Evolutionary conservation across 1,284 basidiomycete genomes (phyloP), one percentile per base, ranked within the genome.

Genomic region (Rhodotorula sp.): DNA sequence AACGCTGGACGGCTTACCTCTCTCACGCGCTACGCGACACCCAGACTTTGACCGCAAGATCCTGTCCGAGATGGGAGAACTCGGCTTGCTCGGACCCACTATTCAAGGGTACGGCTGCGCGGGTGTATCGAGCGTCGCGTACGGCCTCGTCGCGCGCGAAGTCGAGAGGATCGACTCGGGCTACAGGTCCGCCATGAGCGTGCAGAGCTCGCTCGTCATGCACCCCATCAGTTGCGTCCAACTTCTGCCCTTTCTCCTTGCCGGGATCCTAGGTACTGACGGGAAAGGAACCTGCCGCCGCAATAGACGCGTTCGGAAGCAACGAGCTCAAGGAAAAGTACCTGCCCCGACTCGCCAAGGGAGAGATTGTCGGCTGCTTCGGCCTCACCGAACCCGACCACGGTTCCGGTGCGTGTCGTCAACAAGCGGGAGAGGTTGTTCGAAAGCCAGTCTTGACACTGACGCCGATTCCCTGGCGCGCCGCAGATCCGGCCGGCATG

Each of bases 171-270:
- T 99, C 53, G 95, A 99, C 81, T 96, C 93, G 1, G 95, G 95
- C 5, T 98, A 96, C 80, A 89, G 95, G 48, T 94, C 91, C 8
- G 95, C 89, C n/a, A 90, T 95, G 80, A 95, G 91, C 42, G 95
- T 99, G 1, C 95, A 99, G 80, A 93, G 91, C 0, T 95, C 93
- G 8, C 85, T 99, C 46, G 93, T 95, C n/a, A 99, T 99, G 95
- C 92, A 95, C 79, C 93, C 95, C 6, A 97, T 98, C 79, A 84
- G 75, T 78, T 29, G n/a, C 76, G 57, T 29, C 17, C 6, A 10
- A 29, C 24, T 8, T 18, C 22, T 14, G 10, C n/a, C 14, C 14
- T 30, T 37, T 30, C 24, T 1, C 37, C 37, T n/a, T n/a, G n/a
- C 33, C 33, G 37, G 10, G 17, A 20, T 6, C 3, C 0, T 8